These are phyloP conservation scores for Aspergillus neoniger DNA, from an alignment of 2,329 filamentous ascomycete species.

Conservation along the genomic window DNA sequence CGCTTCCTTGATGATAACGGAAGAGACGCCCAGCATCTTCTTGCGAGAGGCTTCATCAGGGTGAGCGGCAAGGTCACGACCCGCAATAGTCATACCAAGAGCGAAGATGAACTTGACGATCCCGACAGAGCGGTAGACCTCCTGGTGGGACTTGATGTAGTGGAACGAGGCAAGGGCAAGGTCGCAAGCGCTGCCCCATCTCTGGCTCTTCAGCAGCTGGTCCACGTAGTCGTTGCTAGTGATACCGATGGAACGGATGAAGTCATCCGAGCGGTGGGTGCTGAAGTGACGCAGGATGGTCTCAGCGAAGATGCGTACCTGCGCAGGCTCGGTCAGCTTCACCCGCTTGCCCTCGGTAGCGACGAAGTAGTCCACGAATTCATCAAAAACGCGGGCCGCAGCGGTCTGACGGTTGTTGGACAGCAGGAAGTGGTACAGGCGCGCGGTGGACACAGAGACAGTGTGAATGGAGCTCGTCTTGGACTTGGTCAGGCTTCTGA, in stretches of 20 bases:
- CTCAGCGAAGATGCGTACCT: constrained; percentile 35
- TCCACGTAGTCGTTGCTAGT: constrained; percentile 32
- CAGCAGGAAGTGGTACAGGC: constrained; percentile 37
- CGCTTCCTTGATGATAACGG: constrained; percentile 45
- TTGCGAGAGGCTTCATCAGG: constrained; percentile 41
- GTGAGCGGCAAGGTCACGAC: constrained; percentile 39
- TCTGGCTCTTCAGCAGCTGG: constrained; percentile 30
- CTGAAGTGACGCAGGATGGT: constrained; percentile 38
- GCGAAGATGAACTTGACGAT: constrained; percentile 40
- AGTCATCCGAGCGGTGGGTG: constrained; percentile 36
- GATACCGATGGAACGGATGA: constrained; percentile 43
- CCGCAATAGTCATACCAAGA: constrained; percentile 37
- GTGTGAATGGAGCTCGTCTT: constrained; percentile 41
- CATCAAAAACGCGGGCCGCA: constrained; percentile 31
- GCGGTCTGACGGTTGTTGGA: constrained; percentile 26
- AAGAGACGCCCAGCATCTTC: constrained; percentile 44
- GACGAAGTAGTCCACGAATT: constrained; percentile 37
- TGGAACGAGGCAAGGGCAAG: constrained; percentile 37
- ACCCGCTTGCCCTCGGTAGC: constrained; percentile 34
- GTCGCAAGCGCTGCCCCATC: constrained; percentile 36
- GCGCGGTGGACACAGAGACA: constrained; percentile 38
- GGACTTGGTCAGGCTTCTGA: constrained; percentile 39
- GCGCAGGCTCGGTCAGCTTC: constrained; percentile 25
- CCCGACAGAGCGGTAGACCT: constrained; percentile 30
- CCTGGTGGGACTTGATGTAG: constrained; percentile 35